These are phyloP conservation scores for Triticum timopheevii DNA, from an alignment of 176 grass and related monocot species.

Conservation along the genomic window DNA sequence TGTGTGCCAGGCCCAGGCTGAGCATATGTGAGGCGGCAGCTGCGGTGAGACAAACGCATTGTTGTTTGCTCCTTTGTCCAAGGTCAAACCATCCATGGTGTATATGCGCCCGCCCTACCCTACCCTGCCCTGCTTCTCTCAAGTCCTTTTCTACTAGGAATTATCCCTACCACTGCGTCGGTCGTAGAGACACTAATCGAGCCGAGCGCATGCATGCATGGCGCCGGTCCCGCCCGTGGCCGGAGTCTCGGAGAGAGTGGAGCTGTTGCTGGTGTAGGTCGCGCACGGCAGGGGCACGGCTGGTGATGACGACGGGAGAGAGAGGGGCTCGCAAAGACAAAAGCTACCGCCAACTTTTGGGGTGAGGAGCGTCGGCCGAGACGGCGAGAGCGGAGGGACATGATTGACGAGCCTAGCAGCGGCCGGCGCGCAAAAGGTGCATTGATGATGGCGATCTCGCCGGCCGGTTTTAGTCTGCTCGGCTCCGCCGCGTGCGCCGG, in stretches of 20 bases:
- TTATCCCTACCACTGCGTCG: not conserved
- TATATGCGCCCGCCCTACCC: not conserved
- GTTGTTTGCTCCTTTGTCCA: not conserved
- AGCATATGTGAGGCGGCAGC: not conserved
- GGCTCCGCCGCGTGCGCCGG: not conserved
- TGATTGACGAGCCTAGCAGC: slow-evolving; percentile 6
- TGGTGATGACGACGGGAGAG: slow-evolving; percentile 28
- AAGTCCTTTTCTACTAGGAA: slow-evolving; percentile 26
- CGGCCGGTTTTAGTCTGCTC: not conserved
- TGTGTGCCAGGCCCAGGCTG: too few relatives aligned
- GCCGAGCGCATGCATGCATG: not conserved
- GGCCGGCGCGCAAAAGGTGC: not conserved
- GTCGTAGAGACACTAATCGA: not conserved
- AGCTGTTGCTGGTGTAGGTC: not conserved
- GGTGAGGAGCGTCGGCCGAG: not conserved
- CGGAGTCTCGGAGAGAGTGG: too few relatives aligned
- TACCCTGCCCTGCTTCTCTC: not conserved
- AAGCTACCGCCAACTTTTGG: not conserved
- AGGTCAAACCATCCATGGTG: slow-evolving; percentile 30
- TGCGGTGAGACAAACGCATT: not conserved
- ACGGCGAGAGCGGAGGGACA: not conserved
- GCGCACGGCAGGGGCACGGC: not conserved
- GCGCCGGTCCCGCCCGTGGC: not conserved
- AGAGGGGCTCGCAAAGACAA: not conserved
- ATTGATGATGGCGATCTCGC: not conserved